Base-by-base conservation (phyloP, 2,329 filamentous ascomycete genomes). In the Penicillium sp. region DNA sequence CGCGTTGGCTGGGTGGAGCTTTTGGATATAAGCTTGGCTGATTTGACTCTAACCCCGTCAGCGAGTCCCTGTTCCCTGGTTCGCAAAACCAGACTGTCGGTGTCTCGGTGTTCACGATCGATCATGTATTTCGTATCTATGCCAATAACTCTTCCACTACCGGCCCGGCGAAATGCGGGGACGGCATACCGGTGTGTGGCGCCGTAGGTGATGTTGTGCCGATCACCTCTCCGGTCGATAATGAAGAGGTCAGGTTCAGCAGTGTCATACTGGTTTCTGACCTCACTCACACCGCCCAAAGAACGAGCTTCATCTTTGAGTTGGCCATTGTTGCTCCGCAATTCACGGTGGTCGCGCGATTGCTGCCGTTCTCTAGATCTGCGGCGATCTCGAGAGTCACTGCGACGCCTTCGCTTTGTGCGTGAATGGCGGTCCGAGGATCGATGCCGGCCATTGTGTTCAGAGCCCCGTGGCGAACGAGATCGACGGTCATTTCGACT, bases 211-310 rank as follows among this genome's bases (percentile, higher is more conserved):
- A 87, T 70, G 58, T 94, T 90, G 43, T 90, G 80, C 4, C 80
- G 76, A 63, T 97, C 92, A 0, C 92, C 92, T 63, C 84, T 85
- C 38, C 77, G 83, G 70, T 97, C 92, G 46, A 89, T 63, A 40
- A 83, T 62, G 67, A 83, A 92, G 3, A 79, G 65, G 25, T 65
- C 63, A 4, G 58, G 48, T 6, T 18, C n/a, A 6, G 7, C 35
- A 11, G 28, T 20, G n/a, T 4, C 16, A 3, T 10, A 16, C 35
- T 20, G 9, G 4, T 11, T 13, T 20, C 13, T 20, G 16, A 11
- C 18, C 9, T 38, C 35, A 6, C 10, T 38, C 35, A 22, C 10
- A 14, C 16, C 33, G 7, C 8, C 16, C 9, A 22, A 11, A 22
- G 10, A 3, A 20, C 18, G 16, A 22, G 9, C 4, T 20, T 22